Conservation (phyloP, 2,329 filamentous ascomycete species). For the Fusarium heterosporum region DNA sequence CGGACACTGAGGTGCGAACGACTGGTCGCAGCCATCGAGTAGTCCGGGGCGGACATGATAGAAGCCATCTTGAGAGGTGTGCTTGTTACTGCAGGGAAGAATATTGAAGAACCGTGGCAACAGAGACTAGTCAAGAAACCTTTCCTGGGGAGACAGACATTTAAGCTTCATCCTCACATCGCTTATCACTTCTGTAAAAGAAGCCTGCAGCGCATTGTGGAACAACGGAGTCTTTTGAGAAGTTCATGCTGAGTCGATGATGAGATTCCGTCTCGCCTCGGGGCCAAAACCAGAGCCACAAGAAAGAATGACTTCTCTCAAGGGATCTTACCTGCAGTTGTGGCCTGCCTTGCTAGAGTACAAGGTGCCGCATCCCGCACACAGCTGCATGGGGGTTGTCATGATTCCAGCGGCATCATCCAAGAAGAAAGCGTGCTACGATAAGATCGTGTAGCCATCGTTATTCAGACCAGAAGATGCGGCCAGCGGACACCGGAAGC, state of each 20-base stretch:
- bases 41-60: slow-evolving; percentile 47
- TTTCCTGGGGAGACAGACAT: slow-evolving; percentile 4
- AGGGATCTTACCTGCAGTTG: slow-evolving; percentile 28
- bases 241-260: slow-evolving; percentile 21
- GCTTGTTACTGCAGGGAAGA: background rate
- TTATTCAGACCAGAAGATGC: slow-evolving; percentile 3
- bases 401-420: slow-evolving; percentile 32
- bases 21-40: slow-evolving; percentile 43
- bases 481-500: slow-evolving; percentile 39
- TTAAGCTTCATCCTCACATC: slow-evolving; percentile 24
- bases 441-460: slow-evolving; percentile 32
- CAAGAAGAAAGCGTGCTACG: slow-evolving; percentile 16
- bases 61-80: slow-evolving; percentile 41
- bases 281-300: slow-evolving; percentile 17
- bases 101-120: background rate
- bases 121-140: background rate
- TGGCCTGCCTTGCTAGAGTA: slow-evolving; percentile 20
- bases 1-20: slow-evolving; percentile 45
- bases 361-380: slow-evolving; percentile 19
- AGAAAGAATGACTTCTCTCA: slow-evolving; percentile 9
- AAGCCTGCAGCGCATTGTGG: slow-evolving; percentile 13
- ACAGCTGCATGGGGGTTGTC: slow-evolving; percentile 1
- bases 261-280: slow-evolving; percentile 24
- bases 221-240: slow-evolving; percentile 22
- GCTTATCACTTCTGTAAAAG: background rate